Base-by-base conservation (phyloP, 2,329 filamentous ascomycete genomes). In the Sporothrix schenckii region DNA sequence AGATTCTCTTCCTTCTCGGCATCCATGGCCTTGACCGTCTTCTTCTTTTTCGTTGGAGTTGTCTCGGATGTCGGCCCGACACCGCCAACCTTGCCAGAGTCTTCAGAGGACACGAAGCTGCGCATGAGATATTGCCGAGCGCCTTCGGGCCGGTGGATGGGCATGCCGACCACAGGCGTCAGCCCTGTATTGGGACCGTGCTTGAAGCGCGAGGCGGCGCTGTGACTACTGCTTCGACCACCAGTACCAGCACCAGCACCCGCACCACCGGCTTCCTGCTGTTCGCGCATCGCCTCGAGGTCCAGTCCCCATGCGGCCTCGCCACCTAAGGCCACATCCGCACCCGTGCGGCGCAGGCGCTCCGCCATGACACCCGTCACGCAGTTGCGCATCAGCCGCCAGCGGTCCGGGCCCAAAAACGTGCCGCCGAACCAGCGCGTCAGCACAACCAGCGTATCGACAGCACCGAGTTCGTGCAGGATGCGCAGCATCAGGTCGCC, bases 131-230 rank as follows among this genome's bases (percentile, higher is more conserved):
- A 89, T 65, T 81, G 81, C 68, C 84, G 81, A 13, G 92, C 92
- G 5, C 85, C 85, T 76, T 94, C 89, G 0, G 93, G 89, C 21
- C 87, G 87, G 75, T 93, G 89, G 30, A 94, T 91, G 1, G 91
- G 89, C 80, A 95, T 87, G 1, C 87, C 85, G 4, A 83, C 77
- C 6, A 81, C 79, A 0, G 77, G 76, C 0, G 79, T 80, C 49
- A 77, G 76, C 54, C 77, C 75, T 5, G 71, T 61, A 70, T 73
- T 34, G 70, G 76, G 66, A 63, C 75, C 19, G 79, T 71, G 66
- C 27, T 47, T 52, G 56, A 69, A 69, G 7, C 67, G 67, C 11
- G 67, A 71, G 21, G 72, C 56, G 30, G 75, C 70, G 69, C 69
- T 10, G 41, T 68, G 47, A 30, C 24, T 30, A 47, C 73, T 63